Percentiles rank a stretch among this genome's conserved stretches.
Evolutionary conservation across 2,329 filamentous ascomycete species (phyloP).

Genomic region (Clonostachys solani): DNA sequence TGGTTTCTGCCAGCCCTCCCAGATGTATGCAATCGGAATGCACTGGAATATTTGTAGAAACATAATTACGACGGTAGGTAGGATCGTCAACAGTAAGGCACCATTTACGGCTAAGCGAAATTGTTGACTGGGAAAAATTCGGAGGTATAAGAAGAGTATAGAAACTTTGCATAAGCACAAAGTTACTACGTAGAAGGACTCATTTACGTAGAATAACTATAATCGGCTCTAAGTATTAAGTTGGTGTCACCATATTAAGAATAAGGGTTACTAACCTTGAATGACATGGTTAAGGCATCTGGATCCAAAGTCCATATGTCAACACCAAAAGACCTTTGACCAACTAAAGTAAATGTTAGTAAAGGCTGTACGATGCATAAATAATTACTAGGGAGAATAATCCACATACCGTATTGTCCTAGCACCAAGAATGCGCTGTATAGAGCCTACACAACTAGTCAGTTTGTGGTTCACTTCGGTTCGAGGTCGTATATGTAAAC

Average conservation of each 20-base stretch:
- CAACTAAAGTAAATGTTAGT: slow-evolving; percentile 1
- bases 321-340: slow-evolving; percentile 21
- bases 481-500: too few relatives aligned
- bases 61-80: slow-evolving; percentile 26
- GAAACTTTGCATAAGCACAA: slow-evolving; percentile 32
- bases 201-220: slow-evolving; percentile 19
- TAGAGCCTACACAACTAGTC: slow-evolving; percentile 1
- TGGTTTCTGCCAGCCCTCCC: slow-evolving; percentile 12
- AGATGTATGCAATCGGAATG: slow-evolving; percentile 25
- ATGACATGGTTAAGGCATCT: slow-evolving; percentile 15
- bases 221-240: neutral
- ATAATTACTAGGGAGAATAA: too few relatives aligned
- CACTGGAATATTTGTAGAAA: slow-evolving; percentile 37
- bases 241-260: neutral
- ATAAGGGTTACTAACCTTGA: slow-evolving; percentile 15
- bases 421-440: slow-evolving; percentile 22
- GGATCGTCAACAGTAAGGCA: slow-evolving; percentile 24
- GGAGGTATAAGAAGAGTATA: slow-evolving; percentile 31
- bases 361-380: too few relatives aligned
- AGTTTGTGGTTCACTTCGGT: too few relatives aligned
- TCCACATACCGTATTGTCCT: slow-evolving; percentile 13
- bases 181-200: slow-evolving; percentile 27
- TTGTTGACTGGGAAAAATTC: slow-evolving; percentile 23
- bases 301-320: slow-evolving; percentile 28
- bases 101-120: slow-evolving; percentile 21